phyloP scores from a whole-genome alignment of 768 basidiomycete species.

The Psilocybe sp. region DNA sequence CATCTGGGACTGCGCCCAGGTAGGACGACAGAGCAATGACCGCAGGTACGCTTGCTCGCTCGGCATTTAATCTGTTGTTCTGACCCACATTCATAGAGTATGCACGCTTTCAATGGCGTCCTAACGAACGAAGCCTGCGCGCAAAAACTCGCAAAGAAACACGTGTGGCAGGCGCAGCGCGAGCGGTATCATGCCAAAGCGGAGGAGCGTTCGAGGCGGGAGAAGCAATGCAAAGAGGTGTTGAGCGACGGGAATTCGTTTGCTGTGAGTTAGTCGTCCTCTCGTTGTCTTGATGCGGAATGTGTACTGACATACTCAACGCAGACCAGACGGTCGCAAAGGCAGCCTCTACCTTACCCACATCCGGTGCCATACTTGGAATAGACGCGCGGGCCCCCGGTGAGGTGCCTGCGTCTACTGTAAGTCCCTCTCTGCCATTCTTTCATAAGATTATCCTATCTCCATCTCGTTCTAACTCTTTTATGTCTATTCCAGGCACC shows the following conservation, averaged over 20 bases:
- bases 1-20: conserved; percentile 76
- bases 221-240: conserved; percentile 11
- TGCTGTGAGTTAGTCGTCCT: conserved; percentile 17
- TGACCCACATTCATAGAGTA: no score
- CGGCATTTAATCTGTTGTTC: no score
- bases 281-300: neutral
- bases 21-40: conserved; percentile 67
- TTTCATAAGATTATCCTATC: no score
- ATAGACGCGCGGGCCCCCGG: conserved; percentile 74
- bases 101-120: conserved; percentile 80
- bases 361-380: conserved; percentile 31
- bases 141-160: conserved; percentile 61
- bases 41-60: no score
- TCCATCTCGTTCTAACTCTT: no score
- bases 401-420: conserved; percentile 14
- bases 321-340: conserved; percentile 14
- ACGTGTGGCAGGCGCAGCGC: conserved; percentile 35
- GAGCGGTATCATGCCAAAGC: conserved; percentile 35
- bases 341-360: conserved; percentile 8
- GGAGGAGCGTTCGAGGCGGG: conserved; percentile 19
- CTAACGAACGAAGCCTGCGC: conserved; percentile 75
- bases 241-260: conserved; percentile 17
- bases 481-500: no score
- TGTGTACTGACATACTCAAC: no score
- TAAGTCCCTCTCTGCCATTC: no score